A percentile compares a stretch with the other conserved stretches of the same genome.
Evolutionary conservation across 257 asterid genomes (phyloP).

Genomic region (Euphrasia confusa): DNA sequence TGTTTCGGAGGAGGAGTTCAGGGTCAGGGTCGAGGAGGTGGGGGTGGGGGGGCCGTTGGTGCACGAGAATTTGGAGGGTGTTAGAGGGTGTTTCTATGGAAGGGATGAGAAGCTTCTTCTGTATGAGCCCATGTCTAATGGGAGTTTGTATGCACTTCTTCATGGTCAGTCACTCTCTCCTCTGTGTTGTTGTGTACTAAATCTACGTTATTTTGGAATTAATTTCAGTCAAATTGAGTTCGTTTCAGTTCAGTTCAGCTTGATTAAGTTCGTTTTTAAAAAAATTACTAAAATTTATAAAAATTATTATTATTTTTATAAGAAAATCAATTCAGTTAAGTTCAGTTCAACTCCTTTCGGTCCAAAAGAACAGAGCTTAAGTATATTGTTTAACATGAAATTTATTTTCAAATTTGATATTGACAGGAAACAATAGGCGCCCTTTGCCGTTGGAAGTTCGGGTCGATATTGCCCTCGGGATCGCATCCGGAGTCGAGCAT

Average conservation of each 20-base stretch:
- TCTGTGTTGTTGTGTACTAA: not conserved
- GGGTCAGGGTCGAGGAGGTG: slow-evolving; percentile 35
- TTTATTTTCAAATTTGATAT: too few species aligned
- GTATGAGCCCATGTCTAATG: slow-evolving; percentile 40
- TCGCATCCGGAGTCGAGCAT: slow-evolving; percentile 41
- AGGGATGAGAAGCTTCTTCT: slow-evolving; percentile 56
- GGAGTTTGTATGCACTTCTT: slow-evolving; percentile 41
- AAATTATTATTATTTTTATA: too few species aligned
- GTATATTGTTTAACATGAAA: too few species aligned
- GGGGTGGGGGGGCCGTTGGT: slow-evolving; percentile 39
- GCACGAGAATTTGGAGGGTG: slow-evolving; percentile 55
- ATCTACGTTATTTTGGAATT: too few species aligned
- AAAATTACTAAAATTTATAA: too few species aligned
- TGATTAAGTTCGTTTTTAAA: too few species aligned
- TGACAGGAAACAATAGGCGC: slow-evolving; percentile 31
- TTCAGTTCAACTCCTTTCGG: too few species aligned
- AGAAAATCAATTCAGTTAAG: too few species aligned
- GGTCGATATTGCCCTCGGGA: slow-evolving; percentile 36
- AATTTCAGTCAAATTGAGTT: too few species aligned
- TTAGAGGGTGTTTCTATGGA: slow-evolving; percentile 52
- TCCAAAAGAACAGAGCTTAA: too few species aligned
- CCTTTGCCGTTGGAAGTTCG: slow-evolving; percentile 38
- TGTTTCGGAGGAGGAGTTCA: slow-evolving; percentile 40
- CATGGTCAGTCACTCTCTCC: slow-evolving; percentile 37
- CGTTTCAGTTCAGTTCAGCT: too few species aligned